Evolutionary conservation across 352 stramenopile species (phyloP).

Genomic region (Thalassiosira exigua): DNA sequence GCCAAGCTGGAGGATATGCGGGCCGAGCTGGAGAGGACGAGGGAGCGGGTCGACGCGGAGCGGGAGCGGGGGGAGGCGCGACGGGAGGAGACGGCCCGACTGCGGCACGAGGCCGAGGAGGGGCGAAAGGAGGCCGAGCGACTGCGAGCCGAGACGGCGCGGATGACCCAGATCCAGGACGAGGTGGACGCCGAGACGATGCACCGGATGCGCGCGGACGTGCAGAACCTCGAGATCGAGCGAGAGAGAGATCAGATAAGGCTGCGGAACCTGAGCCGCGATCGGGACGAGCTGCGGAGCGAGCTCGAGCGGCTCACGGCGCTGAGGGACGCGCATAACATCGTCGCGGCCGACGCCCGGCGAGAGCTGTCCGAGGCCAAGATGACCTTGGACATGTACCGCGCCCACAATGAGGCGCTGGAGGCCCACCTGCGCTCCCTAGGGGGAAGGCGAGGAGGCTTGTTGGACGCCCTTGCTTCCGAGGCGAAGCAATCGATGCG

Average conservation of each 20-base stretch:
- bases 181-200: conserved; percentile 27
- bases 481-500: background rate
- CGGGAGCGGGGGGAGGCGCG: background rate
- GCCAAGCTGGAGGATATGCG: conserved; percentile 1
- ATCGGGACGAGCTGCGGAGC: conserved; percentile 19
- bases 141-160: conserved; percentile 22
- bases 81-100: background rate
- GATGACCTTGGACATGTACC: conserved; percentile 42
- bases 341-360: background rate
- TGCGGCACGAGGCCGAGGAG: conserved; percentile 23
- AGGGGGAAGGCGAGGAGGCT: background rate
- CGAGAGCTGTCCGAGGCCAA: background rate
- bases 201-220: conserved; percentile 31
- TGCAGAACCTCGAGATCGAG: conserved; percentile 48
- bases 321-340: conserved; percentile 18
- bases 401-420: conserved; percentile 23
- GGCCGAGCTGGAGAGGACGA: background rate
- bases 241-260: conserved; percentile 31
- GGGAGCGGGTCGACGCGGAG: conserved; percentile 21
- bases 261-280: conserved; percentile 16
- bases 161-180: conserved; percentile 26
- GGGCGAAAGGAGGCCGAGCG: conserved; percentile 4
- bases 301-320: conserved; percentile 10
- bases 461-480: background rate
- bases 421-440: conserved; percentile 4